Base-by-base conservation (phyloP, 2,329 filamentous ascomycete genomes). In the Aureobasidium lini region DNA sequence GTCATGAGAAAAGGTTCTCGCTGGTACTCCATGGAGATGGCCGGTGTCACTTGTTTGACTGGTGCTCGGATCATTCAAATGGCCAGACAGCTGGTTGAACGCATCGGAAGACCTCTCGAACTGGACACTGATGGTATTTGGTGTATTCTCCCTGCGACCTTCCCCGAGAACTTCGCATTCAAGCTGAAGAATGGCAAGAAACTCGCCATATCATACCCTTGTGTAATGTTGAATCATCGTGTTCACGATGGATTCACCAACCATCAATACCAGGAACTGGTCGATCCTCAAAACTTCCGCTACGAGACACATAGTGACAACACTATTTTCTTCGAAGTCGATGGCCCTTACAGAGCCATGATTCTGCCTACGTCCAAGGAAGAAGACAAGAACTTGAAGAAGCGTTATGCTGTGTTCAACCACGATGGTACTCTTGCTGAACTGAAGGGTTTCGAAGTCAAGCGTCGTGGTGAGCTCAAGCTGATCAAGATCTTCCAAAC, bases 21-120 rank as follows among this genome's bases (percentile, higher is more conserved):
- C 59, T 99, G 94, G 94, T 99, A 99, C 71, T 99, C 94, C 16
- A 87, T 99, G 83, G 94, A 99, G 72, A 99, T 99, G 94, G 94
- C 95, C 15, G 94, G 94, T 66, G 94, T 99, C 4, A 99, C 94
- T 43, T 99, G 94, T 76, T 78, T 99, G 72, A 99, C 94, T 1
- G 94, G 94, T 63, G 94, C 94, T 34, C 89, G 86, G 43, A 99
- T 99, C 70, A 99, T 99, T 71, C 94, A 99, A 70, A 85, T 99
- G 82, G 95, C 94, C 16, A 85, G 93, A 69, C 87, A 94, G 67
- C 82, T 99, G 1, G 93, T 99, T 4, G 94, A 99, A 71, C 84
- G 94, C 7, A 89, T 99, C 39, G 94, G 94, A 28, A 84, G 94
- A 60, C 94, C 94, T 0, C 79, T 99, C 56, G 94, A 99, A 72